A percentile compares a stretch with the other conserved stretches of the same genome.
phyloP scores from a whole-genome alignment of 176 grass and related monocot genomes.

The Triticum timopheevii region DNA sequence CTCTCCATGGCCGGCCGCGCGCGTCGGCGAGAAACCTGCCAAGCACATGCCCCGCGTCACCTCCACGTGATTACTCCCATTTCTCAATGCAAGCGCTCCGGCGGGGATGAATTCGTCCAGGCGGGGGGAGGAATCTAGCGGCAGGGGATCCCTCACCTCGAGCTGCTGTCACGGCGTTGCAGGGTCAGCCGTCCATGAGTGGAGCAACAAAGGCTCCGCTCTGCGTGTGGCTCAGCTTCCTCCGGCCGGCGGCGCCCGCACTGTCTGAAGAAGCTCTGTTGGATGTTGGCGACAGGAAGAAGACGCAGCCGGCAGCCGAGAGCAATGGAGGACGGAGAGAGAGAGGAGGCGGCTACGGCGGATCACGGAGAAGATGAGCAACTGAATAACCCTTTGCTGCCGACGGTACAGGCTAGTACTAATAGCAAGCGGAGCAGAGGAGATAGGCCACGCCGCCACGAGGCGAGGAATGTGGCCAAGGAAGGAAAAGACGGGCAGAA shows the following conservation, averaged over 20 bases:
- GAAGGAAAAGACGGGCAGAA: conserved; percentile 27
- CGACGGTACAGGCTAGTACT: neutral
- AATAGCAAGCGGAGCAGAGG: neutral
- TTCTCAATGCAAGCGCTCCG: conserved; percentile 3
- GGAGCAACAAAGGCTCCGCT: neutral
- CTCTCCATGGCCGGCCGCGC: conserved; percentile 33
- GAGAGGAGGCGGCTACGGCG: neutral
- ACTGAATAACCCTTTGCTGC: neutral
- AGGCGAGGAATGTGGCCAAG: conserved; percentile 4
- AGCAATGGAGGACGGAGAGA: neutral
- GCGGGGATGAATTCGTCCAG: too few species aligned
- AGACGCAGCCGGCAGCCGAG: neutral
- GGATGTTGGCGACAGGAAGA: neutral
- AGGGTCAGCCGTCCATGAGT: conserved; percentile 37
- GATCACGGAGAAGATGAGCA: neutral
- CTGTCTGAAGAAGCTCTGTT: conserved; percentile 3
- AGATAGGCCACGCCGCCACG: conserved; percentile 6
- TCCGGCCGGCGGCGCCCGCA: too few species aligned
- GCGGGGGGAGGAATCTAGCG: too few species aligned
- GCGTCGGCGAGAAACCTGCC: conserved; percentile 29
- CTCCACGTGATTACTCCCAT: neutral
- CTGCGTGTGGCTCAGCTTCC: neutral
- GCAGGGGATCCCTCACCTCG: conserved; percentile 15
- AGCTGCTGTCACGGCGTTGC: conserved; percentile 5
- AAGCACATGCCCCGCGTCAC: neutral